Conservation (phyloP, 352 stramenopile species). For the Pelagophyceae sp. region DNA sequence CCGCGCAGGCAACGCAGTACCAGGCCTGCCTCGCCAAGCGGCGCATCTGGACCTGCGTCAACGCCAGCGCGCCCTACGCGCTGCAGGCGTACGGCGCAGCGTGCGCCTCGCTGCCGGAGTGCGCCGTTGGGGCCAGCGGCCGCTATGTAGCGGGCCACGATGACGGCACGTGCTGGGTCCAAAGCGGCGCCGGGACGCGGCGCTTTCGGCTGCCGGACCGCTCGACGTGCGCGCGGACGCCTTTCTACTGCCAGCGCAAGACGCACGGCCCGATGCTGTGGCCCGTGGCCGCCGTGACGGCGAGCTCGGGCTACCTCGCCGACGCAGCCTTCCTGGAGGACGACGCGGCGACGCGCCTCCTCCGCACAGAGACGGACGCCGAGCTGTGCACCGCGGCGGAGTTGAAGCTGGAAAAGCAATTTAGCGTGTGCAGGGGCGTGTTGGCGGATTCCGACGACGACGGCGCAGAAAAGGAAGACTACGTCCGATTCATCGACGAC, state of each 20-base stretch:
- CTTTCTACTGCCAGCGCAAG: conserved; percentile 7
- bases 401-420: neutral
- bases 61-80: neutral
- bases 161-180: neutral
- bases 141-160: neutral
- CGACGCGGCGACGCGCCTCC: neutral
- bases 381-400: neutral
- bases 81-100: neutral
- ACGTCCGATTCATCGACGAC: neutral
- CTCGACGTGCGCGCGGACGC: neutral
- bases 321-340: neutral
- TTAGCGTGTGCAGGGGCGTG: neutral
- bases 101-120: neutral
- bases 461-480: neutral
- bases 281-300: neutral
- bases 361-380: neutral
- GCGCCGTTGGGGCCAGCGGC: too few relatives aligned
- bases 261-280: neutral
- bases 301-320: neutral
- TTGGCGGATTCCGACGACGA: conserved; percentile 45
- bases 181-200: neutral
- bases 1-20: conserved; percentile 34
- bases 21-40: conserved; percentile 53
- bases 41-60: conserved; percentile 46
- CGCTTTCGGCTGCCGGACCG: conserved; percentile 7